Base-by-base conservation (phyloP, 2,329 filamentous ascomycete species). In the Penicillium sp. region DNA sequence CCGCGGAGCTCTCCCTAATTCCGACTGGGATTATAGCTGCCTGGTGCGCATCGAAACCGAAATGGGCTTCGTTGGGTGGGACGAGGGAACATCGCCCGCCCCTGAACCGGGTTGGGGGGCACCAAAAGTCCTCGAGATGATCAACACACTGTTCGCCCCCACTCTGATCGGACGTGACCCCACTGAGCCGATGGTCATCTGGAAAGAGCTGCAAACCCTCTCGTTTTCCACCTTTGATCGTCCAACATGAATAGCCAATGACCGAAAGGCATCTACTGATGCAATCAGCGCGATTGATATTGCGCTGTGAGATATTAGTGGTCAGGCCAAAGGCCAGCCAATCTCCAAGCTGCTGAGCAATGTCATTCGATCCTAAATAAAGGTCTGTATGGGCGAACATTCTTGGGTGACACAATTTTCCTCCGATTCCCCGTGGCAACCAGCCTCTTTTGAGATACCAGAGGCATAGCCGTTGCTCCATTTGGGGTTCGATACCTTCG, bases 201-300 rank as follows among this genome's bases (percentile, higher is more conserved):
- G 42, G 43, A 45, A 29, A 5, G 43, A 47, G 4, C 43, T 31
- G 1, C 25, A 29, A 15, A 15, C 7, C 39, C 39, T 42, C 21
- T 21, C 19, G 6, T 3, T 15, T 41, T 41, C 38, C 6, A 38
- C 6, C 38, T 41, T 23, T 13, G 3, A 2, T 19, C 9, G 4
- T 19, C 4, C 0, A 3, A 2, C 3, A 12, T 1, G 4, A 5
- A 13, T 0, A 12, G 2, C 2, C 36, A 1, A 19, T 5, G 2
- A 6, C 9, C 4, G 6, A 39, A 1, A 13, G 6, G 6, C n/a
- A 39, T 13, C 5, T 6, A 39, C 21, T 19, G 19, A 6, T 23
- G 39, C 39, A 15, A 23, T 23, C 3, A 41, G 39, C 13, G 39
- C 39, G 7, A 41, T 41, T 13, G 39, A 41, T 3, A 15, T 41